Percentiles rank a stretch among this genome's conserved stretches.
Evolutionary conservation across 2,329 filamentous ascomycete species (phyloP).

Genomic region (Talaromyces sp.): DNA sequence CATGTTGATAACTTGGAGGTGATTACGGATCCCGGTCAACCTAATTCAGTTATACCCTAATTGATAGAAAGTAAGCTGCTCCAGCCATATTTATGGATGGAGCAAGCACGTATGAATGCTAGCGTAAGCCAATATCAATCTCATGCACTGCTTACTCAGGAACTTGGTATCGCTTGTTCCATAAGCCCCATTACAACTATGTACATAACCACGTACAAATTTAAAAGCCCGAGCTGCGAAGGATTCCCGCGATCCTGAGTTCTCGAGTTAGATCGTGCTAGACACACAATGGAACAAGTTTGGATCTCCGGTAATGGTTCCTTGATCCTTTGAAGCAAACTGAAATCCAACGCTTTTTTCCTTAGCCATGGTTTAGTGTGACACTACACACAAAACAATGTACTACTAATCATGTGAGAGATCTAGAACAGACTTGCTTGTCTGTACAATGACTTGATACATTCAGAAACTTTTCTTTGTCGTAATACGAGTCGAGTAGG

Average conservation of each 20-base stretch:
- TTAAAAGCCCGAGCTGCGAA: not conserved
- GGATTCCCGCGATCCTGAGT: not conserved
- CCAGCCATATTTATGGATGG: not conserved
- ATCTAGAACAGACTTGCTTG: not conserved
- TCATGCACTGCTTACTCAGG: not conserved
- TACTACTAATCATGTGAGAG: not conserved
- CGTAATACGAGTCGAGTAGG: not conserved
- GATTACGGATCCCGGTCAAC: not conserved
- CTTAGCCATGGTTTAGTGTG: not conserved
- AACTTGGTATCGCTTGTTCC: not conserved
- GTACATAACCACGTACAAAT: not conserved
- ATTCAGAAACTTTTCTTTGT: not conserved
- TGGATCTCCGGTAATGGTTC: not conserved
- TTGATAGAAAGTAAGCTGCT: not conserved
- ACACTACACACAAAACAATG: not conserved
- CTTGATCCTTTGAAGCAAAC: not conserved
- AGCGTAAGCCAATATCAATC: not conserved
- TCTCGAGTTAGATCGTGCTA: not conserved
- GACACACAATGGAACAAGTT: not conserved
- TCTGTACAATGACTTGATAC: conserved; percentile 1
- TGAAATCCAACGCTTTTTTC: not conserved
- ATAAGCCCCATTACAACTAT: not conserved
- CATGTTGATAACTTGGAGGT: not conserved
- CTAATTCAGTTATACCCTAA: not conserved
- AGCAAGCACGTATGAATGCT: not conserved